These are phyloP conservation scores for Arctium minus DNA, from an alignment of 129 eudicot genomes.

Conservation along the genomic window DNA sequence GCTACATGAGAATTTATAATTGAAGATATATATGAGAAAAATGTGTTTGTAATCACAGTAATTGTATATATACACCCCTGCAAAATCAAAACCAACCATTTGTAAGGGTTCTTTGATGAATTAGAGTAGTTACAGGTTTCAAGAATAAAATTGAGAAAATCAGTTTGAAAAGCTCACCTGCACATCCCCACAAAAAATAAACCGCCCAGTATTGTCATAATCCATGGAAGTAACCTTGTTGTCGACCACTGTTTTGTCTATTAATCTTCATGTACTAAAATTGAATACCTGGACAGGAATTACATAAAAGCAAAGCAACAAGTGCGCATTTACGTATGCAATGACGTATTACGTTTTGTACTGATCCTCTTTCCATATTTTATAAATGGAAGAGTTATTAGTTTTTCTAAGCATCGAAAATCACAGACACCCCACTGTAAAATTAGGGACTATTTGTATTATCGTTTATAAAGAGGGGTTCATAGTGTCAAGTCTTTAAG, in stretches of 20 bases:
- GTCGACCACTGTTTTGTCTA: slow-evolving; percentile 53
- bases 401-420: no score
- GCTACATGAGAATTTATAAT: no score
- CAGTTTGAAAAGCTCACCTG: slow-evolving; percentile 47
- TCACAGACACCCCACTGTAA: no score
- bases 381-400: no score
- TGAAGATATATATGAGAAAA: no score
- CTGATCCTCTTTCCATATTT: no score
- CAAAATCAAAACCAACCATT: slow-evolving; percentile 21
- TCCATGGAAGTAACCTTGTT: slow-evolving; percentile 91
- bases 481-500: no score
- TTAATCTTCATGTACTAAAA: slow-evolving; percentile 88
- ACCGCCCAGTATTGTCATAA: slow-evolving; percentile 96
- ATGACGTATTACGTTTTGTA: no score
- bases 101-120: background rate
- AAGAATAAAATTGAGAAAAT: slow-evolving; percentile 1
- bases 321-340: no score
- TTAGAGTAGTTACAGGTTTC: background rate
- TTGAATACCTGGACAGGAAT: slow-evolving; percentile 75
- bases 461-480: no score
- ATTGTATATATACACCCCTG: slow-evolving; percentile 94
- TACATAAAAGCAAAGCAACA: background rate
- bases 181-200: slow-evolving; percentile 89
- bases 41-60: slow-evolving; percentile 24
- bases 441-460: no score